Evolutionary conservation across 2,329 filamentous ascomycete species (phyloP).

Genomic region (Ascocoryne sarcoides): DNA sequence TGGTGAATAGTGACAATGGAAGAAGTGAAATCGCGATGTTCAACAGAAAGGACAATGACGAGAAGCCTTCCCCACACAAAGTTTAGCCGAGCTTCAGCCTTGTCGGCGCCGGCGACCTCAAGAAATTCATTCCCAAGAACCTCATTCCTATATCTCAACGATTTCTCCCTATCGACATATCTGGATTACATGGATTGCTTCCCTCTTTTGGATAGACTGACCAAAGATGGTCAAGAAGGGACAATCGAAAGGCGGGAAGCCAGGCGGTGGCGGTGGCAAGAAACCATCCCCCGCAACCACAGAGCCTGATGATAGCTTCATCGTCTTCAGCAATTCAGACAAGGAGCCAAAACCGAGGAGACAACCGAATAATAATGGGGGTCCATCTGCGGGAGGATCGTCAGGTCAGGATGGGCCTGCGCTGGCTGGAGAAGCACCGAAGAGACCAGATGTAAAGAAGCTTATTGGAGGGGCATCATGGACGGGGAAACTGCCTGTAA

Average conservation of each 20-base stretch:
- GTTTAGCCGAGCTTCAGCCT: background rate
- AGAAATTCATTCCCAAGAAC: background rate
- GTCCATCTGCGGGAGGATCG: constrained; percentile 11
- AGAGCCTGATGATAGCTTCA: constrained; percentile 41
- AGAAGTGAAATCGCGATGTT: no score
- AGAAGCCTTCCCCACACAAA: no score
- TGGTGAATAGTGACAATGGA: no score
- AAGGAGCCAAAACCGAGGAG: constrained; percentile 36
- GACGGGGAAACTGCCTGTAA: constrained; percentile 95
- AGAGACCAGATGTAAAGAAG: constrained; percentile 58
- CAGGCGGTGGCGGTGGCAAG: constrained; percentile 24
- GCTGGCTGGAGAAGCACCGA: constrained; percentile 25
- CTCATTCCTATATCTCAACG: background rate
- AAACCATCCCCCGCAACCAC: constrained; percentile 21
- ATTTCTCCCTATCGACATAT: background rate
- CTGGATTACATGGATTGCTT: constrained; percentile 13
- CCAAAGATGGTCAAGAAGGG: constrained; percentile 29
- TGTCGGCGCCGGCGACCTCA: no score
- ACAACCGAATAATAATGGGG: constrained; percentile 8
- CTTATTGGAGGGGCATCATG: constrained; percentile 91
- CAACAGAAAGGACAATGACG: no score
- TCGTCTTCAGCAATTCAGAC: constrained; percentile 49
- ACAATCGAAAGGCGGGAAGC: constrained; percentile 27
- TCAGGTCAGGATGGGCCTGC: constrained; percentile 20
- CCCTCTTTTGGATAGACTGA: constrained; percentile 4